phyloP scores from a whole-genome alignment of 2,329 filamentous ascomycete genomes.

The Fusarium falciforme region DNA sequence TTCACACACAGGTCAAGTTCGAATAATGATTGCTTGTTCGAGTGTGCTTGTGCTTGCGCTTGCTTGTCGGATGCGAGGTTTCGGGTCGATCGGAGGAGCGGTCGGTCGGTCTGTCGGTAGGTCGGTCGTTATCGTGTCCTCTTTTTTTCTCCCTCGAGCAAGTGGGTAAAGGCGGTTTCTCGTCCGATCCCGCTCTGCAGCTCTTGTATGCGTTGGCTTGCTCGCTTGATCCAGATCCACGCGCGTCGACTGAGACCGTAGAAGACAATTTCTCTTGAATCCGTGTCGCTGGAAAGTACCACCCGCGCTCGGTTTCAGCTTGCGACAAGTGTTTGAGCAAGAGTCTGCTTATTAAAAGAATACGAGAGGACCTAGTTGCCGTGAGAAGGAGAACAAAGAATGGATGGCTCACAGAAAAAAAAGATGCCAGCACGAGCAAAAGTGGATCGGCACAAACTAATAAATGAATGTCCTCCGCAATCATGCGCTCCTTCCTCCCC shows the following conservation, averaged over 20 bases:
- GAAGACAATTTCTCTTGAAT: background rate
- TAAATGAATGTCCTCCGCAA: background rate
- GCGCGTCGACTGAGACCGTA: background rate
- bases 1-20: slow-evolving; percentile 2
- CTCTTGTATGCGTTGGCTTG: slow-evolving; percentile 12
- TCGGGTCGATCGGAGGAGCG: slow-evolving; percentile 3
- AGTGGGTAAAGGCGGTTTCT: slow-evolving; percentile 24
- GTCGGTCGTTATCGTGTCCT: slow-evolving; percentile 29
- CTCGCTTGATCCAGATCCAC: background rate
- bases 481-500: background rate
- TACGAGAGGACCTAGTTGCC: background rate
- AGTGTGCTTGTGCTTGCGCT: background rate
- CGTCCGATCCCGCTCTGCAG: slow-evolving; percentile 21
- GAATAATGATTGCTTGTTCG: background rate
- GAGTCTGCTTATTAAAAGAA: background rate
- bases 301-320: background rate
- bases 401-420: slow-evolving; percentile 10
- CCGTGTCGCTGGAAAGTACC: background rate
- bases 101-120: slow-evolving; percentile 18
- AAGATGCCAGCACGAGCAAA: slow-evolving; percentile 32
- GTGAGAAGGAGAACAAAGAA: slow-evolving; percentile 16
- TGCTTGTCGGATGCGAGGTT: background rate
- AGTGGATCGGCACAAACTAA: slow-evolving; percentile 28
- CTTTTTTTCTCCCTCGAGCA: slow-evolving; percentile 27
- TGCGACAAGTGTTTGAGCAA: slow-evolving; percentile 1